phyloP scores from a whole-genome alignment of 2,329 filamentous ascomycete species.

The Phaeosphaeria sp. region DNA sequence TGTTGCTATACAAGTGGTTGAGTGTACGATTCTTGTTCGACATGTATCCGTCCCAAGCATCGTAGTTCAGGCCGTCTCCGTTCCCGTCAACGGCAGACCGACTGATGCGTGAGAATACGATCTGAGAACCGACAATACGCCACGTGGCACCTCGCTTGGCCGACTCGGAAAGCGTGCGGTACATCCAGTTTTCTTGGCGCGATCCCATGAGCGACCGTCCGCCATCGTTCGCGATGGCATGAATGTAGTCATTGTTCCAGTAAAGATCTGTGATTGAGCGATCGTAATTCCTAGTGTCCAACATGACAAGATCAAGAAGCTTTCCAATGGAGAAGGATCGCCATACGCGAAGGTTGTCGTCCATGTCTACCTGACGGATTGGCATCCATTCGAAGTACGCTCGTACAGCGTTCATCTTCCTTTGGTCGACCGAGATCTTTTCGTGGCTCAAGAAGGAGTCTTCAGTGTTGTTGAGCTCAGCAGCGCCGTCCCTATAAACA shows the following conservation, averaged over 20 bases:
- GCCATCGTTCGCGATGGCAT: constrained; percentile 69
- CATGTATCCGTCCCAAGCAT: constrained; percentile 70
- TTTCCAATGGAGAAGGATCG: constrained; percentile 51
- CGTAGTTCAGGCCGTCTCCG: constrained; percentile 59
- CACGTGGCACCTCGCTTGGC: constrained; percentile 71
- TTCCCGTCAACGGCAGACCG: constrained; percentile 54
- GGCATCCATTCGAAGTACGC: constrained; percentile 57
- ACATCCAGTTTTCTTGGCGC: constrained; percentile 73
- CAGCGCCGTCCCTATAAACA: constrained; percentile 49
- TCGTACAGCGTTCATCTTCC: constrained; percentile 56
- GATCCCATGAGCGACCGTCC: constrained; percentile 73
- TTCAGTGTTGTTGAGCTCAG: constrained; percentile 53
- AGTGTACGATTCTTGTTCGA: constrained; percentile 76
- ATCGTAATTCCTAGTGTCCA: constrained; percentile 53
- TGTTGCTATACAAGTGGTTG: constrained; percentile 68
- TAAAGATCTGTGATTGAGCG: constrained; percentile 53
- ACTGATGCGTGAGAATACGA: constrained; percentile 68
- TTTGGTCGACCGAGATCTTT: constrained; percentile 51
- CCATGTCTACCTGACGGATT: constrained; percentile 52
- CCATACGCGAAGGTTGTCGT: constrained; percentile 53
- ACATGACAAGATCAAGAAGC: constrained; percentile 51
- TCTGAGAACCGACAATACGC: constrained; percentile 75
- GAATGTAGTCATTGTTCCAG: constrained; percentile 68
- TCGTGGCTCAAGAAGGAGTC: constrained; percentile 49
- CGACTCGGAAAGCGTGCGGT: constrained; percentile 60